Evolutionary conservation across 202 grass and related monocot genomes (phyloP).

Genomic region (Panicum hallii): DNA sequence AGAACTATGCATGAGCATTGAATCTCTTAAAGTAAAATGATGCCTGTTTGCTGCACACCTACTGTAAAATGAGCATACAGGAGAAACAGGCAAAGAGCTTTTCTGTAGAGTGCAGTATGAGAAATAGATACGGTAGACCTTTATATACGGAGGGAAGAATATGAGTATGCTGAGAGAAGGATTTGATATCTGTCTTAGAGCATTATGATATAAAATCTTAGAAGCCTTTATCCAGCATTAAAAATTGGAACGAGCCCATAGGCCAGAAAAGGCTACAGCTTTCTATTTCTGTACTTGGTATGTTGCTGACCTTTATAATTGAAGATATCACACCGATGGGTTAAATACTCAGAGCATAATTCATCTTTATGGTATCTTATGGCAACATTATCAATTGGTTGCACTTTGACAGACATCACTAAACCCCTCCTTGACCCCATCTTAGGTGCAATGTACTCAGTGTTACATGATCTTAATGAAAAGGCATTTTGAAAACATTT

Average conservation of each 20-base stretch:
- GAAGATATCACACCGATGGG: background rate
- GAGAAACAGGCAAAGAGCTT: background rate
- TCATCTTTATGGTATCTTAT: background rate
- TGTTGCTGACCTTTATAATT: constrained; percentile 1
- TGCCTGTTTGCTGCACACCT: background rate
- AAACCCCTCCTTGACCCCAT: background rate
- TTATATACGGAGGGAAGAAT: background rate
- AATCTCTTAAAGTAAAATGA: constrained; percentile 8
- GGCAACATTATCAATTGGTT: background rate
- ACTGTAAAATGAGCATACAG: background rate
- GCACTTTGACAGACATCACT: background rate
- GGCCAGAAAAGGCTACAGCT: background rate
- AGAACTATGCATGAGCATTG: background rate
- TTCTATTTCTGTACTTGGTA: background rate
- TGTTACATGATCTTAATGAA: background rate
- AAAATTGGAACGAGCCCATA: background rate
- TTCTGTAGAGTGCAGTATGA: constrained; percentile 1
- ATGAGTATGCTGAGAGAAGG: background rate
- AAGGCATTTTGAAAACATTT: background rate
- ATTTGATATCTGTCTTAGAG: background rate
- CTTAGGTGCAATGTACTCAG: background rate
- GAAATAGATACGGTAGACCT: constrained; percentile 6
- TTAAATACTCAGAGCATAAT: background rate
- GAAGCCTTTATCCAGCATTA: background rate
- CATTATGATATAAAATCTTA: background rate